Evolutionary conservation across 2,329 filamentous ascomycete species (phyloP), one percentile per base, ranked within the genome.

Genomic region (Hymenoscyphus fraxineus): DNA sequence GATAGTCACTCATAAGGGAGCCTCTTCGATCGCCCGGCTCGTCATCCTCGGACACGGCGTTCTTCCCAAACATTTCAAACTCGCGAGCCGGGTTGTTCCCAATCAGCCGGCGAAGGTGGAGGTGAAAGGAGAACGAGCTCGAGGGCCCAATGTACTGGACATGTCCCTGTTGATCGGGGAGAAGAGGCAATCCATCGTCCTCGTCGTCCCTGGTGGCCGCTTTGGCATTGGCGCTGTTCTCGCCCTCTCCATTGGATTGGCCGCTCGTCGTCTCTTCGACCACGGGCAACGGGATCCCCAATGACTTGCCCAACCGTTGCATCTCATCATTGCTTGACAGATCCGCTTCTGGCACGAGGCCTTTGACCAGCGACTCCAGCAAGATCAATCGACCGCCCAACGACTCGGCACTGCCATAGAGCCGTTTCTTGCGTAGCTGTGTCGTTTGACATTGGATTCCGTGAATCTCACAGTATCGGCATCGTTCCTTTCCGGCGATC

Each of bases 331-430:
- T 68, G 62, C 72, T 79, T n/a, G 77, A 76, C 35, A 78, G 70
- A 57, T 80, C 77, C 47, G 77, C 78, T 55, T 78, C 77, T 6
- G 77, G 77, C 13, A 80, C 69, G 51, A 81, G 71, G 2, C 78
- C 78, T 67, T 79, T 78, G 57, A 81, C 78, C 41, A 80, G 74
- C 55, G 78, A 76, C 68, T 81, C 79, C 10, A 81, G 74, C 59
- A 80, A 71, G 6, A 75, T 74, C 60, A 80, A 71, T 1, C 78
- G 76, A 63, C 74, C 75, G 27, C 77, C 76, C 58, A 80, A 68
- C 16, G 76, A 76, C 67, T 80, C 78, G 51, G 78, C 76, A 64
- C 77, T 79, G 61, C 76, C 77, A 60, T 78, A 80, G 38, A 79
- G 74, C 12, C 78, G 74, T 73, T 79, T 78, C 72, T 80, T 80